These are phyloP conservation scores for Tulasnella sp. DNA, from an alignment of 768 basidiomycete species.

Conservation along the genomic window DNA sequence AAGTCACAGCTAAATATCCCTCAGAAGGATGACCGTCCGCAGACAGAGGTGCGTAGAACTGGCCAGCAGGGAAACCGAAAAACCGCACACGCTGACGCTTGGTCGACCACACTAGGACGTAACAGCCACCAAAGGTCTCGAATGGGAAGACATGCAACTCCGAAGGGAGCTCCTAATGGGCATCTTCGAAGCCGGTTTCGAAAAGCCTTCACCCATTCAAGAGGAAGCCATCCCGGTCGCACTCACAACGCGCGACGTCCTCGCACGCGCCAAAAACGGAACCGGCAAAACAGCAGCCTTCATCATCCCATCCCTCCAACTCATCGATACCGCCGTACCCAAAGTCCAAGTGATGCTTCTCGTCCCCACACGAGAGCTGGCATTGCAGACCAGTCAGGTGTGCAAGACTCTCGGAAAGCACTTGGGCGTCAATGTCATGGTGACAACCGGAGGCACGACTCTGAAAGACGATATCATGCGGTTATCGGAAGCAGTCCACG, in stretches of 20 bases:
- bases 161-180: constrained; percentile 98
- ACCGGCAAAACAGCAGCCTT: constrained; percentile 99
- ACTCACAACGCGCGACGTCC: constrained; percentile 89
- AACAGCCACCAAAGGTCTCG: constrained; percentile 86
- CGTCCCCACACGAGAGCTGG: constrained; percentile 98
- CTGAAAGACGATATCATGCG: constrained; percentile 98
- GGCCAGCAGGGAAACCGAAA: neutral
- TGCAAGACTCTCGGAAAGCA: constrained; percentile 97
- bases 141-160: constrained; percentile 94
- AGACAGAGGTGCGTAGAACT: constrained; percentile 68
- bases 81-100: neutral
- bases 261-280: constrained; percentile 94
- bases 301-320: constrained; percentile 95
- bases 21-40: constrained; percentile 89
- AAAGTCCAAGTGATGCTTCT: constrained; percentile 97
- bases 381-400: constrained; percentile 97
- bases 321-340: constrained; percentile 76
- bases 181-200: constrained; percentile 98
- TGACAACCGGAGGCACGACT: constrained; percentile 97
- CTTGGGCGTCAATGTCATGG: constrained; percentile 96
- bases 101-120: constrained; percentile 62
- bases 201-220: constrained; percentile 96
- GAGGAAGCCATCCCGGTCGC: constrained; percentile 98
- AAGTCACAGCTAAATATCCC: constrained; percentile 78
- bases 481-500: constrained; percentile 85